phyloP scores from a whole-genome alignment of 2,329 filamentous ascomycete species.

The Neophaeococcomyces mojaviensis region DNA sequence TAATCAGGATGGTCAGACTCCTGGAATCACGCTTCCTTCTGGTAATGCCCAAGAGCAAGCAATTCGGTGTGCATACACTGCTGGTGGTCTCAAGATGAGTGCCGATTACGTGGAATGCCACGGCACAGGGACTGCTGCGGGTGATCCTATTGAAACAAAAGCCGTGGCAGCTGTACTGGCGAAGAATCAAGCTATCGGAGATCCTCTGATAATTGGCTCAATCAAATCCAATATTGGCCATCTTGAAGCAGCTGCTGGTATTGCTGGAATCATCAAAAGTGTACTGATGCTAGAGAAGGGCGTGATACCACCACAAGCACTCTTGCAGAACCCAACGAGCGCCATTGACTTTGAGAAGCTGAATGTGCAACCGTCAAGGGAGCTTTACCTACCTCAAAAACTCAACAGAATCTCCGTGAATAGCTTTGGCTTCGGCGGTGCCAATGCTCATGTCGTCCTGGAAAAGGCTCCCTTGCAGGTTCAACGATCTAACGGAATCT shows the following conservation, averaged over 20 bases:
- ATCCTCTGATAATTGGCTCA: constrained; percentile 21
- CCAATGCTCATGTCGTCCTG: constrained; percentile 24
- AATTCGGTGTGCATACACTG: constrained; percentile 33
- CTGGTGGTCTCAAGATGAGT: constrained; percentile 31
- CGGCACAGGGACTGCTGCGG: constrained; percentile 36
- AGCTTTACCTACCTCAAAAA: too few relatives aligned
- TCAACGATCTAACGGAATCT: too few relatives aligned
- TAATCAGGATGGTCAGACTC: constrained; percentile 32
- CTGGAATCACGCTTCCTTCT: constrained; percentile 31
- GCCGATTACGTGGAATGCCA: constrained; percentile 38
- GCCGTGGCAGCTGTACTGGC: constrained; percentile 25
- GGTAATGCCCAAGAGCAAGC: constrained; percentile 32
- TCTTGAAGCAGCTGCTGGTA: constrained; percentile 23
- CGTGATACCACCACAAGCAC: background rate
- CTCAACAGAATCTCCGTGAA: constrained; percentile 21
- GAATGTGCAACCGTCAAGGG: background rate
- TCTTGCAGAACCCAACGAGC: background rate
- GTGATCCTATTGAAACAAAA: constrained; percentile 28
- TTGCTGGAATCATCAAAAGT: constrained; percentile 25
- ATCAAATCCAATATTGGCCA: constrained; percentile 28
- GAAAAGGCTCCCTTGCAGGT: constrained; percentile 13
- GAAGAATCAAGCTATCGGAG: constrained; percentile 1
- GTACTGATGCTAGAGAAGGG: constrained; percentile 24
- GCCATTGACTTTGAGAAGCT: background rate
- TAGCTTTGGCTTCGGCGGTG: constrained; percentile 26